Evolutionary conservation across 768 basidiomycete genomes (phyloP).

Genomic region (Calocybe cyanea): DNA sequence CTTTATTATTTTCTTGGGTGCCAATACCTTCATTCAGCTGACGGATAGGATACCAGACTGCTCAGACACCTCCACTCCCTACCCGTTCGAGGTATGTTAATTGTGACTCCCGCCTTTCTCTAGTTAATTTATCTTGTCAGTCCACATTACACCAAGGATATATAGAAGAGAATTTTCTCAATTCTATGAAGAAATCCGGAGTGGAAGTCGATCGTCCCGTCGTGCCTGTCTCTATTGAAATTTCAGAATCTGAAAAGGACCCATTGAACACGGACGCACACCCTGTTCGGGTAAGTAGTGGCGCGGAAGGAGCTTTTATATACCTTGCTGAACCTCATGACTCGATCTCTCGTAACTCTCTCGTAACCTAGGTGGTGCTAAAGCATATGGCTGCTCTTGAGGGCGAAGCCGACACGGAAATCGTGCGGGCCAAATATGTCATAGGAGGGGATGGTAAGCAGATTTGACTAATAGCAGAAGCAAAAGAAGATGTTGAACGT

Average conservation of each 20-base stretch:
- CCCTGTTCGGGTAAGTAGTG: conserved; percentile 32
- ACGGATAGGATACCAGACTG: conserved; percentile 62
- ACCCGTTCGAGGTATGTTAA: conserved; percentile 60
- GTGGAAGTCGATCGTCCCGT: conserved; percentile 49
- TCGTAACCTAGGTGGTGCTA: conserved; percentile 42
- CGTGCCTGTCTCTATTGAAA: conserved; percentile 43
- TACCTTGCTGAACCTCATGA: too few relatives aligned
- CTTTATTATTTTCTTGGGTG: not conserved
- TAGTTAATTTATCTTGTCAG: conserved; percentile 23
- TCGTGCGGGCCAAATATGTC: conserved; percentile 69
- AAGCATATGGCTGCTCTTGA: conserved; percentile 35
- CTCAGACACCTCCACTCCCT: conserved; percentile 58
- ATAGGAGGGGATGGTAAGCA: conserved; percentile 70
- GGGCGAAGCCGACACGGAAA: conserved; percentile 39
- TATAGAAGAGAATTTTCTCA: conserved; percentile 56
- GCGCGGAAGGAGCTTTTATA: too few relatives aligned
- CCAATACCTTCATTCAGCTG: conserved; percentile 35
- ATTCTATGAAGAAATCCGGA: conserved; percentile 46
- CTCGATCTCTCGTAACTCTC: too few relatives aligned
- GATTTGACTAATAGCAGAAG: not conserved
- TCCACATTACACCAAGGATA: conserved; percentile 61
- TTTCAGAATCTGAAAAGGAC: conserved; percentile 37
- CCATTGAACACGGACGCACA: conserved; percentile 37
- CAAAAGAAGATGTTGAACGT: conserved; percentile 2
- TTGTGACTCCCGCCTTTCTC: not conserved